Evolutionary conservation across 169 alveolate species (phyloP).

Genomic region (Plasmodium gaboni): DNA sequence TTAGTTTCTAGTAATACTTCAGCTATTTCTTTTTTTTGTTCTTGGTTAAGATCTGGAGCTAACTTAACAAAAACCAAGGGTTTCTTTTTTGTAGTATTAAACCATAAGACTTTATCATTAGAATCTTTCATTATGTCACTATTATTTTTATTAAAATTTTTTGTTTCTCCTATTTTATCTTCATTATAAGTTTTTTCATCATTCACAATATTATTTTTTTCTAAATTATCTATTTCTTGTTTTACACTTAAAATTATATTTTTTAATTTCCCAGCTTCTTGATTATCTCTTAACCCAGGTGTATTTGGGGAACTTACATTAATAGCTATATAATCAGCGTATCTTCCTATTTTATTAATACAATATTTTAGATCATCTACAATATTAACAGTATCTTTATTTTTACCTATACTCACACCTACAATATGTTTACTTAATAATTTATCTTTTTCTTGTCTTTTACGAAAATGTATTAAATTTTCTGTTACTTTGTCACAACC

Average conservation of each 20-base stretch:
- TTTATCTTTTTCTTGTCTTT: constrained; percentile 81
- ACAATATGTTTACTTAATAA: constrained; percentile 83
- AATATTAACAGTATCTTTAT: constrained; percentile 82
- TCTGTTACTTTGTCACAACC: constrained; percentile 86
- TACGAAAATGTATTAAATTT: constrained; percentile 79
- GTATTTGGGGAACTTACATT: constrained; percentile 92
- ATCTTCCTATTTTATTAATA: constrained; percentile 82
- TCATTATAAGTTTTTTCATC: not conserved
- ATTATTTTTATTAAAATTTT: not conserved
- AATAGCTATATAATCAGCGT: constrained; percentile 88
- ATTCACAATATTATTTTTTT: not conserved
- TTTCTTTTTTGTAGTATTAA: constrained; percentile 77
- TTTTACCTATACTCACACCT: constrained; percentile 90
- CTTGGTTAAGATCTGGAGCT: constrained; percentile 87
- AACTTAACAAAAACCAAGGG: constrained; percentile 60
- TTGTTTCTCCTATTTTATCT: constrained; percentile 1
- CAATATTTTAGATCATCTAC: constrained; percentile 81
- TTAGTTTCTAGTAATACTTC: constrained; percentile 85
- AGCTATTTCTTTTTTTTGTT: constrained; percentile 87
- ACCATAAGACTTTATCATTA: constrained; percentile 44
- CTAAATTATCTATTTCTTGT: constrained; percentile 62
- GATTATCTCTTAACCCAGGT: constrained; percentile 87
- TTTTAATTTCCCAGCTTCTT: constrained; percentile 80
- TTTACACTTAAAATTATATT: constrained; percentile 79
- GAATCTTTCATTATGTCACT: not conserved